Base-by-base conservation (phyloP, 148 eudicot species). In the Cornus suecica region DNA sequence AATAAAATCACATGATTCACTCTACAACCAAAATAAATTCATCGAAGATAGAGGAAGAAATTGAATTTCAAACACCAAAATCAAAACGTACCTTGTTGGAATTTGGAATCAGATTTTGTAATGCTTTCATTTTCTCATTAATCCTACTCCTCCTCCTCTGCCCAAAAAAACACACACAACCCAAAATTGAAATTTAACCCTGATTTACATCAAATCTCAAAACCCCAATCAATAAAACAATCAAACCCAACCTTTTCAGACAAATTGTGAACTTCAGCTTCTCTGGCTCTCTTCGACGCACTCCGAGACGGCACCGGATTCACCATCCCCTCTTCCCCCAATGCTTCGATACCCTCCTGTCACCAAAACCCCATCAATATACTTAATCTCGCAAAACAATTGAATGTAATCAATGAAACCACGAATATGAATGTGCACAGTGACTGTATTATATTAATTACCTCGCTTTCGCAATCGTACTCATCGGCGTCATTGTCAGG, bases 71-170 rank as follows among this genome's bases (percentile, higher is more conserved):
- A 30, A 60, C 41, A 62, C 10, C 5, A 52, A 66, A 69, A 32
- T 61, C 6, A 18, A 15, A 4, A 52, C 1, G 58, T 51, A 90
- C 98, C 97, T 94, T 94, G 90, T 90, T 94, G 9, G 93, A 94
- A 74, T 94, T 92, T 23, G 97, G 98, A 69, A 94, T 92, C 22
- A 94, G 84, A 76, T 88, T 94, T 79, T 94, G 98, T 79, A 94
- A 86, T 71, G 98, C 97, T 79, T 90, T 94, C 94, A 94, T 88
- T 76, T 94, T 94, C 89, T 94, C 98, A 78, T 94, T 94, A 18
- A 94, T 94, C 76, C 93, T 81, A 70, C 97, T 92, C 75, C 95
- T 92, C 79, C 98, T 87, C 85, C 97, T 90, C 98, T 94, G 89
- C 72, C 10, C 56, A 25, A 45, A 70, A 24, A 8, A 25, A 28